phyloP scores from a whole-genome alignment of 179 eudicot species.

The Monotropa hypopitys region DNA sequence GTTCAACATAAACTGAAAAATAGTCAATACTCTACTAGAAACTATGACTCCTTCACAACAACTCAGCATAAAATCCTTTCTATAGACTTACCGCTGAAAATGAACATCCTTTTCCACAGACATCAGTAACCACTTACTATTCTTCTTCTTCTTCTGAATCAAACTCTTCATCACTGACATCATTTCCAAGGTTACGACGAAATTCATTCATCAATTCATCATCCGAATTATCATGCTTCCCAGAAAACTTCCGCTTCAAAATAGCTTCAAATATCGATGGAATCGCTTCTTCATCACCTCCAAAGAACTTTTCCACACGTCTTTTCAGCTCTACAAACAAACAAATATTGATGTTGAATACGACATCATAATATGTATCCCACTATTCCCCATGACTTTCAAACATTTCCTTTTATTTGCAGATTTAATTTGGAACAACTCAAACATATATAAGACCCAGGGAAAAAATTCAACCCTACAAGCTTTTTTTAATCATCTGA shows the following conservation, averaged over 20 bases:
- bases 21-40: background rate
- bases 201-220: constrained; percentile 57
- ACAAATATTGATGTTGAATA: background rate
- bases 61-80: background rate
- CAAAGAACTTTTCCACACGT: constrained; percentile 37
- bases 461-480: background rate
- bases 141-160: constrained; percentile 44
- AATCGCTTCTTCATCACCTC: constrained; percentile 40
- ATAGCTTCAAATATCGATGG: constrained; percentile 52
- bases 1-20: background rate
- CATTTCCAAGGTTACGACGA: constrained; percentile 21
- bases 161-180: constrained; percentile 30
- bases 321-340: constrained; percentile 38
- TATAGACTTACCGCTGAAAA: background rate
- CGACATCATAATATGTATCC: background rate
- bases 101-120: constrained; percentile 22
- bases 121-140: constrained; percentile 45
- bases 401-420: background rate
- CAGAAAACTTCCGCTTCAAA: constrained; percentile 42
- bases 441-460: background rate
- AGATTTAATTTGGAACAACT: background rate
- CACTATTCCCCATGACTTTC: background rate
- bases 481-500: background rate
- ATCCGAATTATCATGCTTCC: constrained; percentile 66
- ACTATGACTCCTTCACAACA: constrained; percentile 13